Conservation (phyloP, 73 alveolate genomes). For the Symbiodinium pilosum region DNA sequence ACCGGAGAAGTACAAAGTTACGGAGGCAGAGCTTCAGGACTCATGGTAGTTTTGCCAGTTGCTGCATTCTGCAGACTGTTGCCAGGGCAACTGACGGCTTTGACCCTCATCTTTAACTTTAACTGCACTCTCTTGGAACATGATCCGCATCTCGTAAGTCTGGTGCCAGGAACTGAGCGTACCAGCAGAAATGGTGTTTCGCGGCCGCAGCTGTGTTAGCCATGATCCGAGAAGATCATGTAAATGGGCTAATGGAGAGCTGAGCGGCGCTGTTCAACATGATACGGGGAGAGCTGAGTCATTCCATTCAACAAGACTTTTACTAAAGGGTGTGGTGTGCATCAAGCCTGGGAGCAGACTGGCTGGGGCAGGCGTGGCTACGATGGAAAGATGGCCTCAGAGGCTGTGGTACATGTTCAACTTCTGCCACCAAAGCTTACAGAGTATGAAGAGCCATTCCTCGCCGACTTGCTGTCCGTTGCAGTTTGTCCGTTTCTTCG, state of each 20-base stretch:
- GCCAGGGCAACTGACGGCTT: too few relatives aligned
- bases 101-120: too few relatives aligned
- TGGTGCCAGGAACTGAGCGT: constrained; percentile 35
- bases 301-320: too few relatives aligned
- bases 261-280: too few relatives aligned
- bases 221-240: background rate
- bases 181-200: constrained; percentile 18
- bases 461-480: background rate
- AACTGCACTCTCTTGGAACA: background rate
- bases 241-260: too few relatives aligned
- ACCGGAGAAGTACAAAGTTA: constrained; percentile 36
- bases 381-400: background rate
- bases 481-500: too few relatives aligned
- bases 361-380: background rate
- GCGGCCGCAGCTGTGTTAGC: constrained; percentile 37
- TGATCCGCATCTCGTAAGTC: background rate
- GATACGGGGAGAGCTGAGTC: too few relatives aligned
- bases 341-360: too few relatives aligned
- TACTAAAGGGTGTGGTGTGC: too few relatives aligned
- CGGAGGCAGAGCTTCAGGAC: constrained; percentile 27
- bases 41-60: background rate
- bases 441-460: background rate
- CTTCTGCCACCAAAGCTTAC: background rate
- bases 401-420: too few relatives aligned
- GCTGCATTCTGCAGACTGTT: background rate